Base-by-base conservation (phyloP, 768 basidiomycete genomes). In the Hortiboletus campestris region DNA sequence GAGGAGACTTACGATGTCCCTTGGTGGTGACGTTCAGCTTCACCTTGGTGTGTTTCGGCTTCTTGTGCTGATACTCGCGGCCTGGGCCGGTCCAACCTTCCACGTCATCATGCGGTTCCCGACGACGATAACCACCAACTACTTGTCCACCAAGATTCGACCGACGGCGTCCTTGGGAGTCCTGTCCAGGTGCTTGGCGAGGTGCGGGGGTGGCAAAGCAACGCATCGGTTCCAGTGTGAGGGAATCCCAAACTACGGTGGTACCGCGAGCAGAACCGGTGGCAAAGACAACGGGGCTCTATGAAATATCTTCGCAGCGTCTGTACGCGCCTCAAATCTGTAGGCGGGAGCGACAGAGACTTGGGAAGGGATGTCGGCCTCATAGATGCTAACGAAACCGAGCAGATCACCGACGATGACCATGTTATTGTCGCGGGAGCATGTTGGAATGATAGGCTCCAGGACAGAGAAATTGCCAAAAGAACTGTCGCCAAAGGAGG, bases 41-140 rank as follows among this genome's bases (percentile, higher is more conserved):
- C 60, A 42, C 4, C 22, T 62, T 63, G 29, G 60, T 43, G n/a
- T 66, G 65, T 36, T 58, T 67, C 10, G 69, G 69, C 65, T 74
- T 80, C 64, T 70, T 72, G 38, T 20, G 59, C 6, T 67, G 56
- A 52, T 73, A 63, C 13, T 57, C 64, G 19, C 62, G 58, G 48
- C 63, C 68, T 69, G 64, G 13, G 77, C 73, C 2, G 73, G 75
- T 4, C 82, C 86, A 6, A 84, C 82, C 60, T 78, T 81, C 87
- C 89, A 92, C 1, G 84, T 78, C 67, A 88, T 72, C 3, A 89
- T 81, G 40, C 78, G 72, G 55, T 80, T 81, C 9, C 84, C 89
- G 4, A 86, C 78, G 31, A 75, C 75, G 12, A 82, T 83, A 42
- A 91, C 65, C 22, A 93, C 55, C 12, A 82, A 73, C 35, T 80